These are phyloP conservation scores for Pisolithus microcarpus DNA, from an alignment of 768 basidiomycete genomes.

Conservation along the genomic window DNA sequence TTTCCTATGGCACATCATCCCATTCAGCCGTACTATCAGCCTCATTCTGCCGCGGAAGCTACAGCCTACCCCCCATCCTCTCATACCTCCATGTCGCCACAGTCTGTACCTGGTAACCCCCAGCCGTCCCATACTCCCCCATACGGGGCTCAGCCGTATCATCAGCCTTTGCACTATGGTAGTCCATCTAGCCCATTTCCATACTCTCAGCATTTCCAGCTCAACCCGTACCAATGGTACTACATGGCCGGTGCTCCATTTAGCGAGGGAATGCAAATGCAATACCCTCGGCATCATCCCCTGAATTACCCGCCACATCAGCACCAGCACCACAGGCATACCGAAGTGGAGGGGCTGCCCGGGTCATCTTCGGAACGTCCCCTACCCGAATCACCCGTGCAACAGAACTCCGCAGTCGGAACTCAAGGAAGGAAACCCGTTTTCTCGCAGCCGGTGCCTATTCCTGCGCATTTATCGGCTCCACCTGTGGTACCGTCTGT, in stretches of 20 bases:
- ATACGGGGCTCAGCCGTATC: conserved; percentile 17
- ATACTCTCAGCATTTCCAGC: conserved; percentile 32
- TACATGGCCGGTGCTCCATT: conserved; percentile 28
- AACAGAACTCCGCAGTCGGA: neutral
- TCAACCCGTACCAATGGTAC: conserved; percentile 44
- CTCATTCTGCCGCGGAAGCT: conserved; percentile 29
- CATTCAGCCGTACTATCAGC: conserved; percentile 34
- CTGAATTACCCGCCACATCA: conserved; percentile 25
- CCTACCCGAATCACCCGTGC: conserved; percentile 8
- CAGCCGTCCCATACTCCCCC: conserved; percentile 9
- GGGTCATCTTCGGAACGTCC: conserved; percentile 12
- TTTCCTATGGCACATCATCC: conserved; percentile 31
- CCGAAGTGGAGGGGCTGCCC: conserved; percentile 14
- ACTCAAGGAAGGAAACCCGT: neutral
- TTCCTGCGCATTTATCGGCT: conserved; percentile 1
- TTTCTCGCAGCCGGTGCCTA: neutral
- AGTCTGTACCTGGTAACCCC: conserved; percentile 17
- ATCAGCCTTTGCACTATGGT: conserved; percentile 16
- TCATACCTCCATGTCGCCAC: conserved; percentile 20
- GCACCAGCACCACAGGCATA: conserved; percentile 3
- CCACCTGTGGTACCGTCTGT: neutral
- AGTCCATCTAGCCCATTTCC: conserved; percentile 29
- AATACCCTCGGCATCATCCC: conserved; percentile 29
- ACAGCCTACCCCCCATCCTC: conserved; percentile 18
- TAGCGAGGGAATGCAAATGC: conserved; percentile 20